Evolutionary conservation across 805 yeast genomes (phyloP), one percentile per base, ranked within the genome.

Genomic region (Zygoascus bituminiphila): DNA sequence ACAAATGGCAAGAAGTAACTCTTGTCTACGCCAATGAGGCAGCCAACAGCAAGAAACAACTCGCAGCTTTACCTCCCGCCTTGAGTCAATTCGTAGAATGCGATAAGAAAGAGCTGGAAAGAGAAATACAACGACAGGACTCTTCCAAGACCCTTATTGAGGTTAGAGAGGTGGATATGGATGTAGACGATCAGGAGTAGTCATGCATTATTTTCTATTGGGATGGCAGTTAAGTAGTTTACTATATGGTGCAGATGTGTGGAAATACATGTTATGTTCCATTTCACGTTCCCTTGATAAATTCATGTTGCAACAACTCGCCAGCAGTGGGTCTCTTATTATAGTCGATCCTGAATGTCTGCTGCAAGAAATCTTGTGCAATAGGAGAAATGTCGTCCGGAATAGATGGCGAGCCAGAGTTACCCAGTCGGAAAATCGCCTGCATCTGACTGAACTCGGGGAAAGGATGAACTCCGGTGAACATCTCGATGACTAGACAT

Each of bases 401-500:
- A 5, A 87, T 73, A 41, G 76, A 81, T 0, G 98, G 98, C 0
- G 83, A 76, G 17, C 59, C 57, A 55, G 83, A 81, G 0, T 93
- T 85, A 1, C 98, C 98, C 47, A 93, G 84, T 63, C 84, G 82
- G 75, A 89, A 93, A 35, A 93, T 83, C 8, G 98, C 98, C 66
- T 93, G 98, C 95, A 89, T 88, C 63, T 88, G 98, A 45, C 88
- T 82, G 55, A 88, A 85, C 51, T 85, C 84, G 1, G 98, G 98
- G 69, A 84, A 93, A 23, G 98, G 98, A 64, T 93, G 98, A 49
- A 81, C 80, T 1, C 96, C 98, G 0, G 98, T 88, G 58, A 87
- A 82, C 95, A 93, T 88, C 65, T 93, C 98, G 29, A 93, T 82
- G 12, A 91, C 77, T 22, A 93, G 74, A 64, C 98, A 93, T 0